Evolutionary conservation across 2,329 filamentous ascomycete genomes (phyloP), one percentile per base, ranked within the genome.

Genomic region (Stagonosporopsis vannaccii): DNA sequence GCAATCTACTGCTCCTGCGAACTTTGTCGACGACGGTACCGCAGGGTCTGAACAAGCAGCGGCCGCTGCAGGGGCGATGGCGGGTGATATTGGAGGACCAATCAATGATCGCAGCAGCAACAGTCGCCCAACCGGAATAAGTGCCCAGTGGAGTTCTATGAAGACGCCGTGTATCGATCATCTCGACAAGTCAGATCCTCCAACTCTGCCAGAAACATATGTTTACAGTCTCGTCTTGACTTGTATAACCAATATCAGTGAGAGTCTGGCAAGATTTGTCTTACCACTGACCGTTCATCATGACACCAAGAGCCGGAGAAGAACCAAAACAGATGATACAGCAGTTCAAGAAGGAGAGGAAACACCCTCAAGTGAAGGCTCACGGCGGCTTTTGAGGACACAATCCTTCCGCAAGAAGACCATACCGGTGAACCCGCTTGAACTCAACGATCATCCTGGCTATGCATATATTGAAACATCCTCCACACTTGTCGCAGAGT

Each of bases 241-340:
- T 2, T 98, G 94, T 69, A 89, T 99, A 57, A 94, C 90, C 40
- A 92, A 88, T 1, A 85, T 99, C 45, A 96, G 94, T 0, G 95
- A 99, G 70, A 92, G 91, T 2, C 81, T 99, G 17, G 95, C 94
- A 26, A 97, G 94, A 72, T 96, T 97, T 64, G 90, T 98, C 42
- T 82, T 99, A 13, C 95, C 95, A 0, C 79, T 99, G 33, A 97
- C 95, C 0, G 91, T 97, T 1, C 89, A 92, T 5, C 81, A 80
- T n/a, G 91, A 96, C 75, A 76, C 70, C 82, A 78, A 72, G 57
- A 66, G 65, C 44, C 75, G 75, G 58, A 75, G 73, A 58, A 75
- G 39, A 69, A 77, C 26, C 80, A 82, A 68, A 74, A 77, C 56
- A 15, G 72, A 74, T 11, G 73, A 75, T 28, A 26, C 52, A 25